Evolutionary conservation across 2,329 filamentous ascomycete genomes (phyloP).

Genomic region (Endothia cerciana): DNA sequence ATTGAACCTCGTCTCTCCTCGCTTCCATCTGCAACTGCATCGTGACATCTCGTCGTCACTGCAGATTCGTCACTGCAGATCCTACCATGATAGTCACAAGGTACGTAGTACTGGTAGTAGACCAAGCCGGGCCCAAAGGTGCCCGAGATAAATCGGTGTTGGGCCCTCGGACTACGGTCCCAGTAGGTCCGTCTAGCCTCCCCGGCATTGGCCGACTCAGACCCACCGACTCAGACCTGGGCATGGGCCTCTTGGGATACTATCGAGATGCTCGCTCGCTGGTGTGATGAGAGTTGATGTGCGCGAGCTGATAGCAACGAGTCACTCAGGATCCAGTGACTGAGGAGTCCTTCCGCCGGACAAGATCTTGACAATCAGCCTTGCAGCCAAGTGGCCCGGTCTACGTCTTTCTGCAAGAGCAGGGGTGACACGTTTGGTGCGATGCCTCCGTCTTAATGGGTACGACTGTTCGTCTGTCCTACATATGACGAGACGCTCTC

Average conservation of each 20-base stretch:
- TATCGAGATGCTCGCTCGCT: not conserved
- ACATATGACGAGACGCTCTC: no score
- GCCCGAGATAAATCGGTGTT: not conserved
- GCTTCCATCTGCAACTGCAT: constrained; percentile 15
- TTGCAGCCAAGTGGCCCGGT: no score
- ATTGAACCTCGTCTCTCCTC: not conserved
- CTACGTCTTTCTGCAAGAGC: no score
- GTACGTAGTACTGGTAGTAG: no score
- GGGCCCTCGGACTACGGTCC: not conserved
- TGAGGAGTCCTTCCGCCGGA: not conserved
- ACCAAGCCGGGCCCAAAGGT: not conserved
- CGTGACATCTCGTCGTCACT: constrained; percentile 20
- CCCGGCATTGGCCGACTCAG: not conserved
- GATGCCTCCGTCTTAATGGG: no score
- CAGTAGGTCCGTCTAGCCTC: not conserved
- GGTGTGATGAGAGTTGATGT: not conserved
- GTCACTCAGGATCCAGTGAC: not conserved
- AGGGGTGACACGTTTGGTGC: no score
- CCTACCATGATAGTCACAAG: not conserved
- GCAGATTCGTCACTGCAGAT: no score
- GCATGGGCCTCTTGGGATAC: not conserved
- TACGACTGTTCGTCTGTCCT: no score
- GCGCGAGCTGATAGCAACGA: not conserved
- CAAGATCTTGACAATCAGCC: not conserved
- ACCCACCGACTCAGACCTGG: no score